A percentile compares a stretch with the other conserved stretches of the same genome.
Conservation (phyloP, 805 yeast species). For the Metschnikowia lochheadii region DNA sequence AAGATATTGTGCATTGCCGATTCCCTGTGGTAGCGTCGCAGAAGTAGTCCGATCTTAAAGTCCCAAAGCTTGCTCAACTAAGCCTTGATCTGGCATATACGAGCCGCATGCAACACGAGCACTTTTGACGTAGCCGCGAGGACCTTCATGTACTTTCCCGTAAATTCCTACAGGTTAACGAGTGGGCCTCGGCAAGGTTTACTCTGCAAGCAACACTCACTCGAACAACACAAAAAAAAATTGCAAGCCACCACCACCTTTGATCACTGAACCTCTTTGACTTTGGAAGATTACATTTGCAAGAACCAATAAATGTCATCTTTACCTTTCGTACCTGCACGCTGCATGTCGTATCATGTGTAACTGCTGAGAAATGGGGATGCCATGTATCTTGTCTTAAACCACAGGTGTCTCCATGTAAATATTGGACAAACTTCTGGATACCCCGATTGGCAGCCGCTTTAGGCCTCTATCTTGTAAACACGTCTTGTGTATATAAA, state of each 20-base stretch:
- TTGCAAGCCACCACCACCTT: too few species aligned
- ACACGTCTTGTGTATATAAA: too few species aligned
- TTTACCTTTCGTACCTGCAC: not conserved
- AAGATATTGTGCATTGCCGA: not conserved
- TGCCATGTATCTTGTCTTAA: not conserved
- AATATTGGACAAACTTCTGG: not conserved
- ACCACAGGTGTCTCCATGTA: not conserved
- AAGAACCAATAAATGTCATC: not conserved
- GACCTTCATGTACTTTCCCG: constrained; percentile 3
- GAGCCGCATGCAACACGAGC: not conserved
- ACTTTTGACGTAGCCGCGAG: constrained; percentile 1
- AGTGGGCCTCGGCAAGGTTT: too few species aligned
- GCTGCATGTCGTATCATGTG: not conserved
- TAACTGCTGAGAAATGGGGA: not conserved
- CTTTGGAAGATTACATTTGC: too few species aligned
- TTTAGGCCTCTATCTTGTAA: too few species aligned
- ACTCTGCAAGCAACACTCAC: too few species aligned
- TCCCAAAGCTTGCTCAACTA: not conserved
- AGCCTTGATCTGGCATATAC: constrained; percentile 1
- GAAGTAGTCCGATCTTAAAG: not conserved
- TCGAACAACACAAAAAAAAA: too few species aligned
- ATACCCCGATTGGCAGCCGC: not conserved
- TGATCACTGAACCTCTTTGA: too few species aligned
- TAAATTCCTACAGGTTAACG: not conserved
- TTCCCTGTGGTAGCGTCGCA: not conserved